Percentiles rank a stretch among this genome's conserved stretches.
Evolutionary conservation across 2,329 filamentous ascomycete genomes (phyloP).

Genomic region (Pleoardoris graminearum): DNA sequence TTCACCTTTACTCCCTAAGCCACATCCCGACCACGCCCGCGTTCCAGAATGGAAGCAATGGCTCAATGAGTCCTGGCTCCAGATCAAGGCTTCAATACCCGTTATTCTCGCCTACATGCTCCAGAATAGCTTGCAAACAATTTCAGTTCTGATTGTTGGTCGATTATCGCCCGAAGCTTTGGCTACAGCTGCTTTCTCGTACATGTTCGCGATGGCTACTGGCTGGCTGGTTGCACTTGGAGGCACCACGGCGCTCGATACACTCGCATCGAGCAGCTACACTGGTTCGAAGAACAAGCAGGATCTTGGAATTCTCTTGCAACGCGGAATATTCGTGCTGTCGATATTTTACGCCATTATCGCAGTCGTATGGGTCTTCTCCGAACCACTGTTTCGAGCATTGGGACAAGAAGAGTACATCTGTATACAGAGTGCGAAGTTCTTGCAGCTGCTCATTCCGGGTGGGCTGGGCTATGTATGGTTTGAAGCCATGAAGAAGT

Average conservation of each 20-base stretch:
- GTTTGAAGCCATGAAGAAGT: slow-evolving; percentile 75
- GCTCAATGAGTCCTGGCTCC: slow-evolving; percentile 50
- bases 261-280: slow-evolving; percentile 78
- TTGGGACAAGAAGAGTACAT: slow-evolving; percentile 80
- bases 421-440: slow-evolving; percentile 64
- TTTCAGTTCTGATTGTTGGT: slow-evolving; percentile 80
- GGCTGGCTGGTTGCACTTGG: slow-evolving; percentile 86
- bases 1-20: slow-evolving; percentile 4
- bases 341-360: slow-evolving; percentile 73
- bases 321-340: slow-evolving; percentile 74
- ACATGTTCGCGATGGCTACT: slow-evolving; percentile 92
- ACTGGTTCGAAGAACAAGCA: slow-evolving; percentile 79
- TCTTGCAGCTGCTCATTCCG: slow-evolving; percentile 73
- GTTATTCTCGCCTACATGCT: slow-evolving; percentile 84
- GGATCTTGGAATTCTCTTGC: slow-evolving; percentile 76
- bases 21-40: neutral
- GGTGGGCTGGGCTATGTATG: slow-evolving; percentile 86
- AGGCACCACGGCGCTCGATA: slow-evolving; percentile 84
- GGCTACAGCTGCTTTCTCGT: slow-evolving; percentile 81
- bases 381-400: slow-evolving; percentile 71
- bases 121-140: slow-evolving; percentile 82
- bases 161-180: slow-evolving; percentile 77
- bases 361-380: slow-evolving; percentile 72
- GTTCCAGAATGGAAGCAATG: slow-evolving; percentile 3
- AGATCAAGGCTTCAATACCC: slow-evolving; percentile 71